Evolutionary conservation across 495 filamentous ascomycete species (phyloP).

Genomic region (Acidomyces sp.): DNA sequence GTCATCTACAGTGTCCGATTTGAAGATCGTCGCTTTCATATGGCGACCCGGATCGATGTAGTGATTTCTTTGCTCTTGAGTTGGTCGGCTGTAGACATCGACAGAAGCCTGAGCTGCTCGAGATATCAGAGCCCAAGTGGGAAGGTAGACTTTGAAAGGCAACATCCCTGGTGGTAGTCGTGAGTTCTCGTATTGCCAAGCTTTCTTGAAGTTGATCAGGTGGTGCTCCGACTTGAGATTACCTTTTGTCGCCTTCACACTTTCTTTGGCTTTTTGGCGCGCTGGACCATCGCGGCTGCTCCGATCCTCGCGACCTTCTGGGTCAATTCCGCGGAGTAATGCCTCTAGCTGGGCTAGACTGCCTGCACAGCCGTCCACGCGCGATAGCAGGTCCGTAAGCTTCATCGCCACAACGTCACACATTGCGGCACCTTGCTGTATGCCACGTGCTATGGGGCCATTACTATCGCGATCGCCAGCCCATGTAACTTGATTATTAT

Average conservation of each 20-base stretch:
- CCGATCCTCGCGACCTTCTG: constrained; percentile 38
- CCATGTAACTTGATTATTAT: not conserved
- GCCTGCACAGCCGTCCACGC: constrained; percentile 41
- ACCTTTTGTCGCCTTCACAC: constrained; percentile 10
- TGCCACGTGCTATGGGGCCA: constrained; percentile 8
- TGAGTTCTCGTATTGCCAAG: constrained; percentile 66
- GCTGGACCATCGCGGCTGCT: constrained; percentile 8
- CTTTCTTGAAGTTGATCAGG: constrained; percentile 54
- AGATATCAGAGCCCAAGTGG: constrained; percentile 57
- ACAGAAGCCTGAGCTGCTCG: constrained; percentile 63
- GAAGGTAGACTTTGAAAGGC: constrained; percentile 51
- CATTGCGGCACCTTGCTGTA: constrained; percentile 34
- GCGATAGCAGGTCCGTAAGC: constrained; percentile 50
- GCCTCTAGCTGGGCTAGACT: not conserved
- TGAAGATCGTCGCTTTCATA: constrained; percentile 75
- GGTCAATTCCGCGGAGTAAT: constrained; percentile 30
- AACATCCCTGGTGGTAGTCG: constrained; percentile 53
- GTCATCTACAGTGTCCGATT: constrained; percentile 59
- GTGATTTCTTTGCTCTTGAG: constrained; percentile 43
- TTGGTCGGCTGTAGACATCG: constrained; percentile 53
- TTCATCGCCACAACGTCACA: constrained; percentile 44
- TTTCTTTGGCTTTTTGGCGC: constrained; percentile 4
- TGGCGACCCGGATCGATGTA: constrained; percentile 55
- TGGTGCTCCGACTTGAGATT: constrained; percentile 7
- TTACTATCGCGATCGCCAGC: not conserved